Conservation (phyloP, 2,329 filamentous ascomycete genomes). For the Coniochaeta ligniaria region DNA sequence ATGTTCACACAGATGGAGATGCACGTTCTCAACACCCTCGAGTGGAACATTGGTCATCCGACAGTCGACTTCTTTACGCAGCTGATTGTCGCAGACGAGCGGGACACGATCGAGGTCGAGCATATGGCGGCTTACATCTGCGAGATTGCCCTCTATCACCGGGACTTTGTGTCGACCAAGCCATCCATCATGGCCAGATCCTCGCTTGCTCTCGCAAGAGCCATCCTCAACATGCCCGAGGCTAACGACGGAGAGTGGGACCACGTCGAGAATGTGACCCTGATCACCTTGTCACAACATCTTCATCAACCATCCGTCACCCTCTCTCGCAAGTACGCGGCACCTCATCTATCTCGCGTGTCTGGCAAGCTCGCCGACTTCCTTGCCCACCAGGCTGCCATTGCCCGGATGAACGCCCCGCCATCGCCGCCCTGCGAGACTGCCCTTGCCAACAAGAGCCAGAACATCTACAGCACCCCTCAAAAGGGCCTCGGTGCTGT, state of each 20-base stretch:
- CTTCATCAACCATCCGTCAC: conserved; percentile 52
- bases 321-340: conserved; percentile 53
- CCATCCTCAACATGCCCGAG: conserved; percentile 76
- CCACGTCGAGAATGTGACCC: conserved; percentile 60
- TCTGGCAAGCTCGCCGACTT: conserved; percentile 51
- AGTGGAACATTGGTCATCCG: conserved; percentile 93
- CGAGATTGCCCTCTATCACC: conserved; percentile 92
- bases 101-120: conserved; percentile 77
- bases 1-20: conserved; percentile 99
- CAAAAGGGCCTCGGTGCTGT: conserved; percentile 63
- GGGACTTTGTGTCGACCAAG: conserved; percentile 89
- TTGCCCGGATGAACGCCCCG: conserved; percentile 39
- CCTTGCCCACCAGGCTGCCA: conserved; percentile 51
- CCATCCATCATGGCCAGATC: conserved; percentile 87
- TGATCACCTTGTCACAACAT: conserved; percentile 52
- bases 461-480: conserved; percentile 67
- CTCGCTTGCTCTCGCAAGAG: conserved; percentile 77
- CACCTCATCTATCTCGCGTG: conserved; percentile 43
- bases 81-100: conserved; percentile 74
- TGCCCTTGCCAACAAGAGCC: conserved; percentile 39
- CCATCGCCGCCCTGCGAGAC: conserved; percentile 53
- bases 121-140: conserved; percentile 92
- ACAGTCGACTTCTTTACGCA: conserved; percentile 93
- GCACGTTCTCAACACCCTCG: conserved; percentile 95
- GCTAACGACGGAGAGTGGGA: conserved; percentile 71